These are phyloP conservation scores for Boletus reticulatus DNA, from an alignment of 768 basidiomycete genomes.

Conservation along the genomic window DNA sequence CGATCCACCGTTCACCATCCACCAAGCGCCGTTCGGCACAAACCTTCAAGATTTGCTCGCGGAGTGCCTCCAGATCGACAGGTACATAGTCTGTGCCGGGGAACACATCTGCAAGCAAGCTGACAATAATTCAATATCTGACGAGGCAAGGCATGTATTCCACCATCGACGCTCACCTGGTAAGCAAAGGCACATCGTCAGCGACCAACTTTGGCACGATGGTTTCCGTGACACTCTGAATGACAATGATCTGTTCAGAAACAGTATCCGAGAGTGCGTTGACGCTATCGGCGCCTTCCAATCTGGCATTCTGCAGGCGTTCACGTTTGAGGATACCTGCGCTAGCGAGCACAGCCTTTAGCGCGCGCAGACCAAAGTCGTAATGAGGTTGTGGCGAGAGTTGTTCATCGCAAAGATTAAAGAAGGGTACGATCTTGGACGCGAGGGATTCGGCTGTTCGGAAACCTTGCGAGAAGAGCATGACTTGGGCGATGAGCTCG, in stretches of 20 bases:
- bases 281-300: constrained; percentile 42
- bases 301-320: constrained; percentile 53
- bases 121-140: constrained; percentile 29
- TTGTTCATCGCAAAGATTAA: constrained; percentile 97
- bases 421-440: constrained; percentile 98
- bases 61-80: constrained; percentile 82
- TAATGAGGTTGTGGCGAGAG: constrained; percentile 97
- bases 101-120: constrained; percentile 94
- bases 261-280: constrained; percentile 64
- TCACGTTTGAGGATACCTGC: constrained; percentile 98
- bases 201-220: constrained; percentile 98
- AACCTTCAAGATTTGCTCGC: constrained; percentile 82
- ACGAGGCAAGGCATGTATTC: not conserved
- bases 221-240: constrained; percentile 97
- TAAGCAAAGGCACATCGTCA: constrained; percentile 92
- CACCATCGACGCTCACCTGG: constrained; percentile 54
- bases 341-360: constrained; percentile 94
- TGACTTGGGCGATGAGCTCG: constrained; percentile 98
- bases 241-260: constrained; percentile 94
- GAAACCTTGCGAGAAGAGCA: constrained; percentile 99
- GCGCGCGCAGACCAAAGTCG: constrained; percentile 95
- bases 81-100: constrained; percentile 92
- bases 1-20: constrained; percentile 84
- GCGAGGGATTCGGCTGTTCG: constrained; percentile 96
- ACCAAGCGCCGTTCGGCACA: constrained; percentile 86